Percentiles rank a stretch among this genome's conserved stretches.
Evolutionary conservation across 768 basidiomycete species (phyloP).

Genomic region (Megacollybia marginata): DNA sequence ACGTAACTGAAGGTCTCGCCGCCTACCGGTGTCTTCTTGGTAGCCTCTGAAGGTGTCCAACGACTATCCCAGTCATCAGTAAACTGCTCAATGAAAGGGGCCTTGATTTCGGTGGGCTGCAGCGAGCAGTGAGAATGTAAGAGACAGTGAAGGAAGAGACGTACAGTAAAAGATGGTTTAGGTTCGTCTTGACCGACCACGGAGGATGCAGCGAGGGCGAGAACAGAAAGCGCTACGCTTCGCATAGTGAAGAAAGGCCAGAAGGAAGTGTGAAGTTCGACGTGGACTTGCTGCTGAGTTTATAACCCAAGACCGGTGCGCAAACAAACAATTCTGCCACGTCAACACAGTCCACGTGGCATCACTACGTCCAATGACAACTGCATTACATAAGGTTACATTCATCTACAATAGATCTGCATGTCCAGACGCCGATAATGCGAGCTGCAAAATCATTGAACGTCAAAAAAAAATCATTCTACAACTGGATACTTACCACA

Average conservation of each 20-base stretch:
- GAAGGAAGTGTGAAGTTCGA: constrained; percentile 14
- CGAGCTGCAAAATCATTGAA: constrained; percentile 47
- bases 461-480: constrained; percentile 5
- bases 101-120: constrained; percentile 73
- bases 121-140: constrained; percentile 6
- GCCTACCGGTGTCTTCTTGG: constrained; percentile 94
- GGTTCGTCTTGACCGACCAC: constrained; percentile 53
- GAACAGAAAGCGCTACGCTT: constrained; percentile 77
- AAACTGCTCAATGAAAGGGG: constrained; percentile 96
- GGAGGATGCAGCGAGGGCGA: constrained; percentile 58
- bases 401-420: constrained; percentile 73
- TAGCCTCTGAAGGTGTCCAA: constrained; percentile 96
- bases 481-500: constrained; percentile 50
- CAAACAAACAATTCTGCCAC: neutral
- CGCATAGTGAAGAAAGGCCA: constrained; percentile 51
- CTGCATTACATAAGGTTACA: neutral
- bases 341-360: neutral
- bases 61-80: constrained; percentile 82
- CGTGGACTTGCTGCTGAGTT: too few species aligned
- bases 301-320: neutral
- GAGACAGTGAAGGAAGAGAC: constrained; percentile 11
- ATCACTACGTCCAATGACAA: too few species aligned
- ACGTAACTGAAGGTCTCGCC: constrained; percentile 97
- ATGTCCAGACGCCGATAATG: constrained; percentile 93
- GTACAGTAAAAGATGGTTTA: constrained; percentile 65